Conservation (phyloP, 805 yeast genomes). For the Saccharomycopsis babjevae region DNA sequence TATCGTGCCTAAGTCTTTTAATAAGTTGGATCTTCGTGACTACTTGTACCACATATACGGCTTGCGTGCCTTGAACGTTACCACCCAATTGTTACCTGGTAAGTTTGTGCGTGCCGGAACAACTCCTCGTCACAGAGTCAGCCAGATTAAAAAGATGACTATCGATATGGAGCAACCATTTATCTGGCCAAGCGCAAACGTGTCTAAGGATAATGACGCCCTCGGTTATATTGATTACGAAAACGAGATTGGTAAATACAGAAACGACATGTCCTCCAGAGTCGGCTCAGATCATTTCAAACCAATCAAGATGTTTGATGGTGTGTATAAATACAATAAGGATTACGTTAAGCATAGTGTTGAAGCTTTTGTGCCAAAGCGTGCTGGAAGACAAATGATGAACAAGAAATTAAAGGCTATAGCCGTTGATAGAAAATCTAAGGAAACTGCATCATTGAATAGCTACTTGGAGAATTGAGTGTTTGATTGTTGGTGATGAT, state of each 20-base stretch:
- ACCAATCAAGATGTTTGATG: constrained; percentile 67
- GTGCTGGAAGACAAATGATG: constrained; percentile 34
- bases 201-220: constrained; percentile 21
- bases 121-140: constrained; percentile 60
- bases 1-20: constrained; percentile 86
- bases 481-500: neutral
- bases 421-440: constrained; percentile 30
- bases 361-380: constrained; percentile 52
- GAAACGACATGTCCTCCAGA: constrained; percentile 38
- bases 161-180: constrained; percentile 94
- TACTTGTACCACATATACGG: constrained; percentile 87
- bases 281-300: constrained; percentile 59
- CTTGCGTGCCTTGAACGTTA: constrained; percentile 76
- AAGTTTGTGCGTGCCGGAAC: constrained; percentile 44
- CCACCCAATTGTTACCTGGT: constrained; percentile 75
- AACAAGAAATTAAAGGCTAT: constrained; percentile 24
- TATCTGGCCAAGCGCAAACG: constrained; percentile 75
- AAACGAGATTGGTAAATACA: constrained; percentile 41
- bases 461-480: neutral
- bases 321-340: constrained; percentile 36
- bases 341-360: constrained; percentile 38
- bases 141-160: constrained; percentile 91
- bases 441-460: neutral
- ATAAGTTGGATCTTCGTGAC: constrained; percentile 89
- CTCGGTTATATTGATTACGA: constrained; percentile 32